phyloP scores from a whole-genome alignment of 805 yeast genomes.

The Zygoascus ofunaensis region DNA sequence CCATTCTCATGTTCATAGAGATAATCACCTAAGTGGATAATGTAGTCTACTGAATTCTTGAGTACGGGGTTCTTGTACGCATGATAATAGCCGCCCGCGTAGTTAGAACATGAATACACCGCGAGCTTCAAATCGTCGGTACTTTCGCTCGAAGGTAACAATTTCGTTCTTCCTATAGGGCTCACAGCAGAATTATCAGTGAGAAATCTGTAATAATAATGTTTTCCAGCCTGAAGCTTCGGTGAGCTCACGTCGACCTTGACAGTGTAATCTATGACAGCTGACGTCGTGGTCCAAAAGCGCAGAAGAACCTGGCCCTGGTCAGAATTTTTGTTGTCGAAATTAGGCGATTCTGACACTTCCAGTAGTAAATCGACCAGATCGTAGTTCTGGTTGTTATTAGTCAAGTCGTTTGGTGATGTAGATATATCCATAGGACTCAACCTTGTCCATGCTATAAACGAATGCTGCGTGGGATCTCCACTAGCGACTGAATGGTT shows the following conservation, averaged over 20 bases:
- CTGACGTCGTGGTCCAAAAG: neutral
- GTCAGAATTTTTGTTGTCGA: too few species aligned
- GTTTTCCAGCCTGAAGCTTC: neutral
- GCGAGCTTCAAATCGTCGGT: neutral
- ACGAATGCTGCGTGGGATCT: conserved; percentile 1
- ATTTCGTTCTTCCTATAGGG: neutral
- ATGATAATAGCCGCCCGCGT: conserved; percentile 7
- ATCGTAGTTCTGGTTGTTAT: too few species aligned
- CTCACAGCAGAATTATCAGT: neutral
- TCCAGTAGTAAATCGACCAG: too few species aligned
- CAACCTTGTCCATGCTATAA: conserved; percentile 2
- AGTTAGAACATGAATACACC: conserved; percentile 5
- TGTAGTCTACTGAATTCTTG: conserved; percentile 3
- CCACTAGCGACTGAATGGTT: conserved; percentile 4
- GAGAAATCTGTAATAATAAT: neutral
- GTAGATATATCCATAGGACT: neutral
- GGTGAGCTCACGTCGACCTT: neutral
- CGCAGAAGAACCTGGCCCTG: too few species aligned
- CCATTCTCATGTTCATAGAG: conserved; percentile 4
- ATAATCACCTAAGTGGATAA: conserved; percentile 5
- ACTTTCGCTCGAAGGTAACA: neutral
- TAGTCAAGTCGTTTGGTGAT: too few species aligned
- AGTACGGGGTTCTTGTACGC: conserved; percentile 2
- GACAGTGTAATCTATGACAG: conserved; percentile 3
- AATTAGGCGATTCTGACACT: too few species aligned